Evolutionary conservation across 2,329 filamentous ascomycete species (phyloP), one percentile per base, ranked within the genome.

Genomic region (Neonectria ditissima): DNA sequence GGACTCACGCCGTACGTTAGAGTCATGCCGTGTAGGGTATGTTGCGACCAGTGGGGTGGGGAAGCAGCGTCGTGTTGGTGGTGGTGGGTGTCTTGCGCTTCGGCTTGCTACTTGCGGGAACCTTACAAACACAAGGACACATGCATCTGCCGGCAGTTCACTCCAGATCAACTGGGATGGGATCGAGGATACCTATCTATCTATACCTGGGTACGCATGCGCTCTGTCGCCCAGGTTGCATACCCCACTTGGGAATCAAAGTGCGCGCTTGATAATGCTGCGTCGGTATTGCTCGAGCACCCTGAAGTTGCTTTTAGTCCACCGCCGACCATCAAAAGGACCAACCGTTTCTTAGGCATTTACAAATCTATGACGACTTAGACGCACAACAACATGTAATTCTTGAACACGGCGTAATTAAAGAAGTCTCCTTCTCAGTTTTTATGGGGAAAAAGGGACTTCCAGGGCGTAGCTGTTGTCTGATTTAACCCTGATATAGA

Each of bases 91-190:
- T 10, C 6, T 30, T 7, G 24, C 50, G 56, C 28, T 45, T 59
- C 51, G 56, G 44, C 56, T 53, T 59, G 20, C 56, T 59, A 39
- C 28, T 53, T 54, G 39, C 41, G 50, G 58, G 52, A 61, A 55
- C 28, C 43, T n/a, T n/a, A n/a, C n/a, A n/a, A n/a, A n/a, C n/a
- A 44, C 34, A 16, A 20, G 32, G 48, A 34, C 22, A 41, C 10
- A 32, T n/a, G 43, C 48, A 58, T 13, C 48, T 62, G 54, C 34
- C 54, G 59, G 59, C 48, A 62, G 59, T 48, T 62, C 30, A 54
- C 47, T 54, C 43, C 48, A 44, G 37, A 26, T n/a, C 52, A 41
- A 7, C 44, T 39, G 43, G 26, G 39, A 48, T 55, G 9, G 24
- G 13, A 55, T 45, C 53, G 30, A 24, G 44, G 22, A 14, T 16